Conservation (phyloP, 2,329 filamentous ascomycete species). For the Escovopsis weberi region DNA sequence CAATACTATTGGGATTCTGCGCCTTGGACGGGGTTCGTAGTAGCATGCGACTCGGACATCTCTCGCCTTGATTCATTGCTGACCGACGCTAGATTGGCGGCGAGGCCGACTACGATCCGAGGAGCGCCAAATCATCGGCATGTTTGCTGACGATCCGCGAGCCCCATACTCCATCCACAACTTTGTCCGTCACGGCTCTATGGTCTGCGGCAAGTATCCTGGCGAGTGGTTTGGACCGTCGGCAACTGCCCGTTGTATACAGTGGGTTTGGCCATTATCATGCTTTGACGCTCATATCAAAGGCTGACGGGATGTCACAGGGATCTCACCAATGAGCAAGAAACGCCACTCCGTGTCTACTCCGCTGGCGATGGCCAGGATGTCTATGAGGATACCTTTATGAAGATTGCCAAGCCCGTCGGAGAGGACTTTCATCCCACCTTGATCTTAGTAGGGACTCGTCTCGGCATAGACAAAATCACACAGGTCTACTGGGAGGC, state of each 20-base stretch:
- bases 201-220: slow-evolving; percentile 81
- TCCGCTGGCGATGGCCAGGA: slow-evolving; percentile 81
- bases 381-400: slow-evolving; percentile 82
- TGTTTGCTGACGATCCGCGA: slow-evolving; percentile 76
- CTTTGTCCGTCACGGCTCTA: slow-evolving; percentile 79
- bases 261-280: slow-evolving; percentile 40
- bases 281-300: neutral
- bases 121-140: slow-evolving; percentile 57
- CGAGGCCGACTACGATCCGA: slow-evolving; percentile 40
- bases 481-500: slow-evolving; percentile 92
- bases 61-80: slow-evolving; percentile 1
- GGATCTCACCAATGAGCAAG: slow-evolving; percentile 55
- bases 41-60: neutral
- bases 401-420: slow-evolving; percentile 57
- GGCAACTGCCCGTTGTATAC: slow-evolving; percentile 84
- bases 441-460: slow-evolving; percentile 73
- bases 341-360: slow-evolving; percentile 62
- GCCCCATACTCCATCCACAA: slow-evolving; percentile 91
- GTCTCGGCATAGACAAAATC: slow-evolving; percentile 85
- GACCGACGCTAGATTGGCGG: slow-evolving; percentile 50
- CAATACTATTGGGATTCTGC: slow-evolving; percentile 61
- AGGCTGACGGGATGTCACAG: slow-evolving; percentile 28
- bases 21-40: slow-evolving; percentile 57
- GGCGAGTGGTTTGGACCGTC: slow-evolving; percentile 99
- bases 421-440: slow-evolving; percentile 63